Evolutionary conservation across 495 filamentous ascomycete species (phyloP).

Genomic region (Annulohypoxylon nitens): DNA sequence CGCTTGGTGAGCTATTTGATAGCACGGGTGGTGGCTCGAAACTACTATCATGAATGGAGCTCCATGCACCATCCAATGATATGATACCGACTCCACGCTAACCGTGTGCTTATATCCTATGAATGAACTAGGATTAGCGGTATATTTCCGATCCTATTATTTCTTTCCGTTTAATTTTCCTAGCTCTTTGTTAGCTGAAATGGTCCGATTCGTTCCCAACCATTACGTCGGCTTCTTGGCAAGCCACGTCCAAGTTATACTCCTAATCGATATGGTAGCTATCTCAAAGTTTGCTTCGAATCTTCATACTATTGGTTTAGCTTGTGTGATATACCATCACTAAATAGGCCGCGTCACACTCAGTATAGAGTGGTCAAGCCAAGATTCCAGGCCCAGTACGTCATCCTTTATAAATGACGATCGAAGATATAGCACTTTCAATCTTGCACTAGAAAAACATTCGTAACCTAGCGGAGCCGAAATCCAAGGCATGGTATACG

Average conservation of each 20-base stretch:
- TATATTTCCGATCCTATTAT: background rate
- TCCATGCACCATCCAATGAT: background rate
- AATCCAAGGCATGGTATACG: background rate
- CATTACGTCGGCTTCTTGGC: slow-evolving; percentile 21
- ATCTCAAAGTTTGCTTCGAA: background rate
- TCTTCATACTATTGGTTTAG: background rate
- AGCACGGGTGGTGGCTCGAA: background rate
- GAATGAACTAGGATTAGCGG: background rate
- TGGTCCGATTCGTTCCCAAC: slow-evolving; percentile 20
- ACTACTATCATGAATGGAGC: background rate
- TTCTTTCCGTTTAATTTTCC: background rate
- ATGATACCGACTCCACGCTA: background rate
- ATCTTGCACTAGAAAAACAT: background rate
- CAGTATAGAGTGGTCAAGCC: slow-evolving; percentile 6
- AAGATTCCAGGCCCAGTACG: slow-evolving; percentile 3
- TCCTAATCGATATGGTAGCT: background rate
- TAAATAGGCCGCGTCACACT: slow-evolving; percentile 29
- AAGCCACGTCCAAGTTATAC: slow-evolving; percentile 31
- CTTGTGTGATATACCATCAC: slow-evolving; percentile 16
- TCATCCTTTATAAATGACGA: background rate
- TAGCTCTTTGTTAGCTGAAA: background rate
- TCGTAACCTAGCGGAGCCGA: background rate
- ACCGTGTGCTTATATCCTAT: background rate
- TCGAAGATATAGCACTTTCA: background rate
- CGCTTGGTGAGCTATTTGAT: background rate